phyloP scores from a whole-genome alignment of 768 basidiomycete species.

The Kwoniella europaea region DNA sequence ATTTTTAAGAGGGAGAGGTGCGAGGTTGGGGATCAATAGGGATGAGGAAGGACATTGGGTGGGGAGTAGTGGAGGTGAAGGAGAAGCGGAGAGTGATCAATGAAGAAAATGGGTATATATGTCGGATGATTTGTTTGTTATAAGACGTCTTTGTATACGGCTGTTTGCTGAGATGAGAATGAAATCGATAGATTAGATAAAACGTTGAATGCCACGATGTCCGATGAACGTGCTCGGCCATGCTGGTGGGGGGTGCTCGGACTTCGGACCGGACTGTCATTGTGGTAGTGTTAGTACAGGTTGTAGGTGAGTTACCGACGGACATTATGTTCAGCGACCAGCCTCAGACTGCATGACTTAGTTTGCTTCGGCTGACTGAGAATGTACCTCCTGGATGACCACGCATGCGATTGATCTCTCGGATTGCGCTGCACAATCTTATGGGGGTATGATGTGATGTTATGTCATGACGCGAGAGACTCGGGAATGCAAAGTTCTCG shows the following conservation, averaged over 20 bases:
- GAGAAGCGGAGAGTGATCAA: conserved; percentile 19
- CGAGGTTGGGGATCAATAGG: conserved; percentile 66
- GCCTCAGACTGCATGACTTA: too few relatives aligned
- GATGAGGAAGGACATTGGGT: conserved; percentile 72
- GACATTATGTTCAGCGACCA: too few relatives aligned
- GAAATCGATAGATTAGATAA: neutral
- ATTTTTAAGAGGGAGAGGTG: conserved; percentile 74
- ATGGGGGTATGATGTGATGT: neutral
- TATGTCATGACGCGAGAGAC: neutral
- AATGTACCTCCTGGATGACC: too few relatives aligned
- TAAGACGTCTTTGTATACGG: too few relatives aligned
- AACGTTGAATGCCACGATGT: neutral
- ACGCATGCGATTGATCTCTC: too few relatives aligned
- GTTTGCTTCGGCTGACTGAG: too few relatives aligned
- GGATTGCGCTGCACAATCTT: too few relatives aligned
- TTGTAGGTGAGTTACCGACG: too few relatives aligned
- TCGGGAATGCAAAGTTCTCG: neutral
- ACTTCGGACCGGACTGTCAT: conserved; percentile 1
- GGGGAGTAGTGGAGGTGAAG: conserved; percentile 46
- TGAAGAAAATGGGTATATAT: neutral
- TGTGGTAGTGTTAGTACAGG: too few relatives aligned
- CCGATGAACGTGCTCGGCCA: neutral
- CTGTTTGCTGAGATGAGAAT: too few relatives aligned
- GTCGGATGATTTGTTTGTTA: too few relatives aligned
- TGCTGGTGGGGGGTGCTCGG: neutral